Evolutionary conservation across 108 stramenopile species (phyloP), one percentile per base, ranked within the genome.

Genomic region (Pelagomonas calceolata): DNA sequence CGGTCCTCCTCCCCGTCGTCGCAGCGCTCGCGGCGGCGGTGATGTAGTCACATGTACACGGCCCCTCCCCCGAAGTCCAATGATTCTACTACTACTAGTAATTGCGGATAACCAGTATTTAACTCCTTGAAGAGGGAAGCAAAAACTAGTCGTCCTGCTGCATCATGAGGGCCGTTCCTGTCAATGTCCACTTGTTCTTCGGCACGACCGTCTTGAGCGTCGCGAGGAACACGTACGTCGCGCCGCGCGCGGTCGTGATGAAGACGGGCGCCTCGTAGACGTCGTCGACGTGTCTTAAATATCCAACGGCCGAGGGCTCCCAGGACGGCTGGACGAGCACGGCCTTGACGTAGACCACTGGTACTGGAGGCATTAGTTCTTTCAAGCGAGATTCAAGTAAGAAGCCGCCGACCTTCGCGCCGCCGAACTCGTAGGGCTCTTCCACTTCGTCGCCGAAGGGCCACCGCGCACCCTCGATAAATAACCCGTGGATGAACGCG

Each of bases 281-380:
- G 35, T 70, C 76, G 14, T 70, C 75, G 65, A 84, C 76, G 45
- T 84, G 71, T 7, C 90, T 71, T n/a, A 91, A 39, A 74, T 88
- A 91, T 9, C 90, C 90, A n/a, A 89, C 90, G 32, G 87, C 79
- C 33, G 83, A 81, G 0, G 88, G 81, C 74, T 88, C 87, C 90
- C 90, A 91, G 14, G 63, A 32, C 30, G 80, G 71, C 73, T 87
- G 83, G 30, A 85, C 82, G 26, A 81, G 76, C 15, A 91, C 90
- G 39, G 88, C 87, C 63, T 84, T 85, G 63, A 90, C 69, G 71
- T 89, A 88, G 5, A 91, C 71, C 26, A 91, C 84, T 0, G 90
- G 90, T 65, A 88, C 46, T 14, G 78, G 68, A 0, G 84, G 84
- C 30, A 84, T 69, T 64, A 89, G 71, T 68, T 89, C 88, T 78